Evolutionary conservation across 1,284 basidiomycete genomes (phyloP), one percentile per base, ranked within the genome.

Genomic region (Cutaneotrichosporon mucoides): DNA sequence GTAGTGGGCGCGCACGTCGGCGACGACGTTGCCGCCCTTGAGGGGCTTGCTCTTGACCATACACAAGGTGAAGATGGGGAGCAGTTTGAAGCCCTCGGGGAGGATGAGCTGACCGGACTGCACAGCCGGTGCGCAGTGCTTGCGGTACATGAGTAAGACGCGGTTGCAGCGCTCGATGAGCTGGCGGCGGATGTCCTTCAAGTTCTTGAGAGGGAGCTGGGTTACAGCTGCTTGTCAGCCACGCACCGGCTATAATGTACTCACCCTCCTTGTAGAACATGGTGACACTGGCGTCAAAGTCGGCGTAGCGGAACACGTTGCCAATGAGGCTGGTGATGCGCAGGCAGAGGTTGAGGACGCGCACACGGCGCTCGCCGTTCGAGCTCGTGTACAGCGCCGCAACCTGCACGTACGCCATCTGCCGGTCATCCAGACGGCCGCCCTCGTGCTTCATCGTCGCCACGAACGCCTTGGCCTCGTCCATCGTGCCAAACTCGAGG

Each of bases 271-370:
- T 90, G 41, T 87, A 81, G 64, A 92, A 78, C 72, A 88, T 82
- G 37, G 86, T 84, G 9, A 95, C 82, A 0, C 88, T 85, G 3
- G 89, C 84, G 68, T 99, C 95, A 80, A 94, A 83, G 77, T 99
- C 96, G 33, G 93, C 93, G 75, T 83, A 91, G 55, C 90, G 85
- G 81, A 95, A 99, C 5, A 99, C 87, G 71, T 91, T 96, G 13
- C 88, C 92, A 10, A 94, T 90, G 59, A 98, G 79, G 50, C 86
- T 84, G 1, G 87, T 89, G 1, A 93, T 86, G 37, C 87, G 87
- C 53, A 97, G 76, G 0, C 88, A 88, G 16, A 98, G 79, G 71
- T 99, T 99, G 73, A 88, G 84, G 47, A 87, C 85, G 55, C 96
- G 82, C 40, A 98, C 94, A 60, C 92, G 82, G 35, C 96, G 83